Percentiles rank a stretch among this genome's conserved stretches.
These are phyloP conservation scores for Didymosphaeria variabile DNA, from an alignment of 2,329 filamentous ascomycete genomes.

Conservation along the genomic window DNA sequence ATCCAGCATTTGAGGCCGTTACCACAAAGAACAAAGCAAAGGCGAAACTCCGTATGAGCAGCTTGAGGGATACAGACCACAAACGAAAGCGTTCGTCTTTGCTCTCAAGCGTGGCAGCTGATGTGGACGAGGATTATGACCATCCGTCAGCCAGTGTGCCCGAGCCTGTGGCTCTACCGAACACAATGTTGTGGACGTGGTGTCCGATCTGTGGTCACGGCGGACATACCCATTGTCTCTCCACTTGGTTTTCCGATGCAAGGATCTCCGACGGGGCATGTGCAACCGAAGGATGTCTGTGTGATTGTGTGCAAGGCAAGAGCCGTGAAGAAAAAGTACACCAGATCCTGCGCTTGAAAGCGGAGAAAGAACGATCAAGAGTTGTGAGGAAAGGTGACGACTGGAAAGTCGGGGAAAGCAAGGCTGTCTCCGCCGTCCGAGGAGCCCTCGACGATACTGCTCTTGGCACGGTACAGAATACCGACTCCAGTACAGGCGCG, in stretches of 20 bases:
- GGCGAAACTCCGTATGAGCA: slow-evolving; percentile 31
- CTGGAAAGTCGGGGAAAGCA: slow-evolving; percentile 54
- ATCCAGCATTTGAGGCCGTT: slow-evolving; percentile 51
- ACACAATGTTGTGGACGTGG: slow-evolving; percentile 60
- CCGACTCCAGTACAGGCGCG: slow-evolving; percentile 20
- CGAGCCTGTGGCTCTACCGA: slow-evolving; percentile 32
- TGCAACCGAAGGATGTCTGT: slow-evolving; percentile 66
- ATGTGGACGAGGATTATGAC: slow-evolving; percentile 25
- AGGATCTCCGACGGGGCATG: slow-evolving; percentile 62
- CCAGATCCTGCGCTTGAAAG: slow-evolving; percentile 40
- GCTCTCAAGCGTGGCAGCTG: slow-evolving; percentile 22
- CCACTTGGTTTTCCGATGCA: slow-evolving; percentile 62
- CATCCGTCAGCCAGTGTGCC: slow-evolving; percentile 34
- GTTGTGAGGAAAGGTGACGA: slow-evolving; percentile 52
- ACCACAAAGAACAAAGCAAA: slow-evolving; percentile 42
- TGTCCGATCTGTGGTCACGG: slow-evolving; percentile 70
- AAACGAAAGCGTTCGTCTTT: slow-evolving; percentile 39
- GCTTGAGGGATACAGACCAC: slow-evolving; percentile 33
- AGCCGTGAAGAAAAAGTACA: slow-evolving; percentile 45
- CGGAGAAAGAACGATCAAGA: slow-evolving; percentile 45
- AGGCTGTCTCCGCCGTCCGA: slow-evolving; percentile 52
- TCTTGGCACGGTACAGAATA: slow-evolving; percentile 25
- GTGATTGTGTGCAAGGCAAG: slow-evolving; percentile 65
- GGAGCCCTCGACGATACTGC: slow-evolving; percentile 38
- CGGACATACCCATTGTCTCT: slow-evolving; percentile 66